phyloP scores from a whole-genome alignment of 2,329 filamentous ascomycete genomes.

The Colletotrichum sojae region DNA sequence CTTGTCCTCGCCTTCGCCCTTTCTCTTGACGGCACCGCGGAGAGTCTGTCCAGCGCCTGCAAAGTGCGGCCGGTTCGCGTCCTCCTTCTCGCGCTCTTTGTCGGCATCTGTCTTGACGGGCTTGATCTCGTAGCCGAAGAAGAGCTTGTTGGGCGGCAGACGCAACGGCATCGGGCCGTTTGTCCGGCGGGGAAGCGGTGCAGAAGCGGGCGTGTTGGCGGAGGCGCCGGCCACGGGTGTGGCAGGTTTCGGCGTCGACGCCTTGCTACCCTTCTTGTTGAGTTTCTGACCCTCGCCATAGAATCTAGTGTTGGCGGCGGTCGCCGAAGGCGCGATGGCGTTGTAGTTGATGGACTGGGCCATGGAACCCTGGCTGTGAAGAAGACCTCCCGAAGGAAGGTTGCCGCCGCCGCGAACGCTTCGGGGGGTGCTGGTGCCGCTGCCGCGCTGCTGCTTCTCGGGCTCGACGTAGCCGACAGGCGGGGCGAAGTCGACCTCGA shows the following conservation, averaged over 20 bases:
- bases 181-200: slow-evolving; percentile 61
- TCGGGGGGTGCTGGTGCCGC: slow-evolving; percentile 89
- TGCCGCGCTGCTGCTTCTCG: slow-evolving; percentile 68
- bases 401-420: slow-evolving; percentile 70
- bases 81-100: slow-evolving; percentile 74
- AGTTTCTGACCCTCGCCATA: slow-evolving; percentile 84
- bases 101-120: slow-evolving; percentile 86
- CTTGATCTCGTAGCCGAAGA: slow-evolving; percentile 96
- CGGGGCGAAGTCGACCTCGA: slow-evolving; percentile 95
- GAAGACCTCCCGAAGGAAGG: slow-evolving; percentile 77
- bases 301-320: slow-evolving; percentile 83
- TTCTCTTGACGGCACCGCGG: slow-evolving; percentile 78
- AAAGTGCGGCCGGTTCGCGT: slow-evolving; percentile 81
- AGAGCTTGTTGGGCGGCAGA: slow-evolving; percentile 89
- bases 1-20: slow-evolving; percentile 67
- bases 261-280: slow-evolving; percentile 87
- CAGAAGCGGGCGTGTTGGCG: slow-evolving; percentile 52
- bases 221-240: slow-evolving; percentile 77
- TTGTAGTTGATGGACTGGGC: slow-evolving; percentile 98
- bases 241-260: slow-evolving; percentile 78
- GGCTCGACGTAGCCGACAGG: slow-evolving; percentile 96
- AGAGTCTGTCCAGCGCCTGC: slow-evolving; percentile 88
- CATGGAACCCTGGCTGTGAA: slow-evolving; percentile 94
- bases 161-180: slow-evolving; percentile 91
- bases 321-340: slow-evolving; percentile 85